These are phyloP conservation scores for Alternaria arborescens DNA, from an alignment of 2,329 filamentous ascomycete genomes.

Conservation along the genomic window DNA sequence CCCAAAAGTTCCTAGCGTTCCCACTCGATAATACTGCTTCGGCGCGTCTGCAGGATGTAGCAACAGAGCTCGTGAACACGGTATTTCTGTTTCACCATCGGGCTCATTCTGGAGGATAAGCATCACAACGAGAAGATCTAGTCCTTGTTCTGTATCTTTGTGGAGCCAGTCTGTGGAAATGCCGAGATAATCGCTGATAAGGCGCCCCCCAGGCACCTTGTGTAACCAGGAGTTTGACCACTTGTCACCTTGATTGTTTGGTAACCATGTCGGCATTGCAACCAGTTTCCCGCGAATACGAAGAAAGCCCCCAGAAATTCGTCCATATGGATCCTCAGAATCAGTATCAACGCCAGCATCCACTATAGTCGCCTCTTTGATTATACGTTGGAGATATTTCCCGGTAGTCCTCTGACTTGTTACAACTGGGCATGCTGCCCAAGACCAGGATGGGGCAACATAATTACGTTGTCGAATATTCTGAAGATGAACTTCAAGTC, in stretches of 20 bases:
- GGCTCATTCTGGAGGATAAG: neutral
- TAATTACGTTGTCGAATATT: neutral
- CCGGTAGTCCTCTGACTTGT: no score
- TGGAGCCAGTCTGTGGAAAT: neutral
- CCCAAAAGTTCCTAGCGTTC: fast-evolving
- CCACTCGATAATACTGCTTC: neutral
- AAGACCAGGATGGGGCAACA: neutral
- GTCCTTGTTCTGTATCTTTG: neutral
- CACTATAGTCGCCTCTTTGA: neutral
- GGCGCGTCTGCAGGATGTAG: neutral
- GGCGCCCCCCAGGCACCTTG: no score
- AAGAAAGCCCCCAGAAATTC: neutral
- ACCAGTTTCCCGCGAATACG: neutral
- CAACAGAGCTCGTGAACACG: neutral
- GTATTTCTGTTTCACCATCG: fast-evolving
- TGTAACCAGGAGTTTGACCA: no score
- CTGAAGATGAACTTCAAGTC: fast-evolving
- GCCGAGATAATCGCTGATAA: no score
- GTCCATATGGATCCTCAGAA: neutral
- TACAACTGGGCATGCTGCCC: neutral
- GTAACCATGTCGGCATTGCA: neutral
- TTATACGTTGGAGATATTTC: no score
- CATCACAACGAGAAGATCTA: neutral
- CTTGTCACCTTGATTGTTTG: no score
- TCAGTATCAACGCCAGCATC: fast-evolving